Conservation (phyloP, 169 alveolate species). For the Theileria annulata region DNA sequence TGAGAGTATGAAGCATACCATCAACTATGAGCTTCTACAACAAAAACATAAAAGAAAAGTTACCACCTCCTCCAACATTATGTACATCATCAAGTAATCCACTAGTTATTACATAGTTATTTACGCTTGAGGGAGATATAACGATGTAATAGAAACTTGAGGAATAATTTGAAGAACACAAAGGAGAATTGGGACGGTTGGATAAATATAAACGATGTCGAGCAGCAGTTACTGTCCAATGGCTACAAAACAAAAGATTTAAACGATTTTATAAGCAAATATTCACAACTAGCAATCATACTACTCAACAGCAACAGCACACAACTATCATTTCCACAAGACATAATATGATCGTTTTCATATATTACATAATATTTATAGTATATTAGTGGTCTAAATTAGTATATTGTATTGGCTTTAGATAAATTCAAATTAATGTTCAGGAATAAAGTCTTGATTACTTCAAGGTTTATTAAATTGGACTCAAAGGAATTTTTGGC, state of each 20-base stretch:
- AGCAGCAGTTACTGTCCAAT: constrained; percentile 68
- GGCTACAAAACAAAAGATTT: constrained; percentile 72
- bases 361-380: not conserved
- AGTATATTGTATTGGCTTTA: not conserved
- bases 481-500: not conserved
- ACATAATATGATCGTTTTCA: constrained; percentile 21
- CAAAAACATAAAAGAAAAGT: constrained; percentile 61
- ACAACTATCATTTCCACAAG: constrained; percentile 66
- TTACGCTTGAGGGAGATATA: too few relatives aligned
- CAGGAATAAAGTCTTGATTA: not conserved
- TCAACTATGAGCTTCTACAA: constrained; percentile 76
- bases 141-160: constrained; percentile 53
- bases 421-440: not conserved
- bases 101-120: not conserved
- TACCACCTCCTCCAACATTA: constrained; percentile 75
- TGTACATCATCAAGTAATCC: constrained; percentile 72
- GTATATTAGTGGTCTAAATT: not conserved
- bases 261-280: constrained; percentile 72
- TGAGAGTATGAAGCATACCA: constrained; percentile 85
- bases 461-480: not conserved
- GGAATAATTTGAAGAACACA: constrained; percentile 69
- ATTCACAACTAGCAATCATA: constrained; percentile 76
- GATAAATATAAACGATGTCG: constrained; percentile 71
- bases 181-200: constrained; percentile 77
- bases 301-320: constrained; percentile 64